Evolutionary conservation across 2,329 filamentous ascomycete species (phyloP), one percentile per base, ranked within the genome.

Genomic region (Ambrosiella xylebori): DNA sequence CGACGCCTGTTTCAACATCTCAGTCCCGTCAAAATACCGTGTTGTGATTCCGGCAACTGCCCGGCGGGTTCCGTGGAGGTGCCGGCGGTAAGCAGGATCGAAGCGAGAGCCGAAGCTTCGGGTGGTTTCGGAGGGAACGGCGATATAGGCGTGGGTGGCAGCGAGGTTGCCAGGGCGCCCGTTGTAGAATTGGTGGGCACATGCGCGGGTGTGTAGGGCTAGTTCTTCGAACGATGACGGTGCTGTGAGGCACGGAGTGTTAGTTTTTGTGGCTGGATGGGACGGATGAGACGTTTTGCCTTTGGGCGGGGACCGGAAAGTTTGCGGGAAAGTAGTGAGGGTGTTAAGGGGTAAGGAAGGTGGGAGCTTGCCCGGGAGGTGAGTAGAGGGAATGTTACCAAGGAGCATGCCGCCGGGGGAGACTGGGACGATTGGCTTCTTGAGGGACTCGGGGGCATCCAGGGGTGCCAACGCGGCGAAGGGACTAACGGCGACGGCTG

Each of bases 61-160:
- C 27, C 3, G 27, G 4, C 39, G 6, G 11, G 39, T 12, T 11
- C 39, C 39, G 39, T 41, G 39, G 45, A 49, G 13, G 45, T 40
- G 39, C 13, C 37, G 51, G 51, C 40, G 44, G 41, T 55, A 17
- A 1, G 36, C 44, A 7, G 57, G 57, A 19, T 58, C 50, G 36
- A 58, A 58, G 11, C 13, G 57, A 9, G 57, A 58, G 15, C 51
- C 52, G 51, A 54, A 58, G 27, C 12, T 11, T 41, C 37, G 17
- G 27, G 44, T 54, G 35, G 35, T 51, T 35, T 15, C 37, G n/a
- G 3, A 40, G 19, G 38, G 36, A 4, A 52, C 38, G 47, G 45
- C 2, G 17, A 0, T 27, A 17, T 37, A 57, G 13, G 55, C 36
- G 47, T 51, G 47, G 15, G 47, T 27, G 19, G 47, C 47, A 3